Percentiles rank a stretch among this genome's conserved stretches.
Conservation (phyloP, 2,329 filamentous ascomycete species). For the Lecanoromycetidae sp. region DNA sequence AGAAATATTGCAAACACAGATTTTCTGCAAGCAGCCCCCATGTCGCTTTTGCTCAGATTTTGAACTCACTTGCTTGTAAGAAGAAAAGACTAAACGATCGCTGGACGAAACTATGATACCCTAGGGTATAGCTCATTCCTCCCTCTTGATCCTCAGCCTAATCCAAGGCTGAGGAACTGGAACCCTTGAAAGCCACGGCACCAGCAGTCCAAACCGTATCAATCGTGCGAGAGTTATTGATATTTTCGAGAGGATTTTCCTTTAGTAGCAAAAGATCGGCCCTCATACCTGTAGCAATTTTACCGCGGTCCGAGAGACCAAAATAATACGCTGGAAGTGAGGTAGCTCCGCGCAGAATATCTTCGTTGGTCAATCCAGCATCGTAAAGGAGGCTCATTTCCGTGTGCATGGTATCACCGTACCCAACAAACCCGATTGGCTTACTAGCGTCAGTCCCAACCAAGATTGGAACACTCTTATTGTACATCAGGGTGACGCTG, state of each 20-base stretch:
- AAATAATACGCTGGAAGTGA: constrained; percentile 16
- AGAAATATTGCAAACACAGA: neutral
- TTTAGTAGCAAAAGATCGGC: constrained; percentile 24
- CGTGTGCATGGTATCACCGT: constrained; percentile 19
- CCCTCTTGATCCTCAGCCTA: neutral
- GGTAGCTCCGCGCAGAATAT: constrained; percentile 23
- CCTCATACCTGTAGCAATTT: constrained; percentile 20
- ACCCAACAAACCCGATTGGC: neutral
- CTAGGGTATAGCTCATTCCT: neutral
- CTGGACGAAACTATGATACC: neutral
- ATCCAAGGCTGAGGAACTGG: neutral
- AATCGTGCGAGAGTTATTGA: constrained; percentile 22
- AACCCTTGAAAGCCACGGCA: constrained; percentile 8
- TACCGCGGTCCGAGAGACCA: constrained; percentile 21
- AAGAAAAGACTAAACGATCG: neutral
- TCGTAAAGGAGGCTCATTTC: constrained; percentile 23
- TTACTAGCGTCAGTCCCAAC: constrained; percentile 17
- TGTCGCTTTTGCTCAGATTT: neutral
- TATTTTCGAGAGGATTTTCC: constrained; percentile 22
- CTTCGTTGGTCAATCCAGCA: constrained; percentile 21
- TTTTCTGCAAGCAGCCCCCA: neutral
- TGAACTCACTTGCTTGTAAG: neutral
- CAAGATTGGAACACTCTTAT: constrained; percentile 16
- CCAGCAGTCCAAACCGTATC: constrained; percentile 22
- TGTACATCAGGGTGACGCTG: constrained; percentile 11